Base-by-base conservation (phyloP, 192 early-diverging fungal species). In the Pilaira anomala region DNA sequence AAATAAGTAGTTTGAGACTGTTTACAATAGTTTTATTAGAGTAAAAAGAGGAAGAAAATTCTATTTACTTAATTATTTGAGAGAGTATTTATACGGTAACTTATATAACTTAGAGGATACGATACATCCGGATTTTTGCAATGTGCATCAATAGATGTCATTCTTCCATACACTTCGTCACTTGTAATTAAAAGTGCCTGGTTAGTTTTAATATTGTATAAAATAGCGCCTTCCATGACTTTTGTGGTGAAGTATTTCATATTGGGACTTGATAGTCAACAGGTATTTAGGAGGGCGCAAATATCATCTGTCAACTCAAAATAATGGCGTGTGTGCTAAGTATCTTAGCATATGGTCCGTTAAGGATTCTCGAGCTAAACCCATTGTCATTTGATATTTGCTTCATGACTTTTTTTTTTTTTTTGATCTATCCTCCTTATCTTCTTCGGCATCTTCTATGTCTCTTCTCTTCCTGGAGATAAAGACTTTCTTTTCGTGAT, bases 181-280 rank as follows among this genome's bases (percentile, higher is more conserved):
- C 60, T 48, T 29, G 62, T 65, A 8, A 59, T 55, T 7, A 65
- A 45, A 19, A 71, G 29, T 28, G 69, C 69, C 57, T 71, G 63
- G 2, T 57, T 57, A 28, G 52, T 60, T 42, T 49, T 46, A 48
- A 2, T 44, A 48, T 71, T 65, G 9, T 63, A 16, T 29, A 71
- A 39, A 46, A 65, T 51, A n/a, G 62, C 63, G 0, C 69, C 69
- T 45, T 57, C 55, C 8, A 71, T 42, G 44, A 65, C 44, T 14
- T 52, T 39, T 36, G 69, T 55, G 1, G 40, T 56, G 22, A 63
- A 48, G 56, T 49, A 71, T 5, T 55, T 56, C 50, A 65, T 16
- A 8, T 60, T 44, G n/a, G 69, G 48, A 14, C 48, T 48, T 13
- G 51, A 55, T 60, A 26, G 41, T 63, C 69, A 71, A 48, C 62